phyloP scores from a whole-genome alignment of 768 basidiomycete genomes.

The Chalciporus chontae region DNA sequence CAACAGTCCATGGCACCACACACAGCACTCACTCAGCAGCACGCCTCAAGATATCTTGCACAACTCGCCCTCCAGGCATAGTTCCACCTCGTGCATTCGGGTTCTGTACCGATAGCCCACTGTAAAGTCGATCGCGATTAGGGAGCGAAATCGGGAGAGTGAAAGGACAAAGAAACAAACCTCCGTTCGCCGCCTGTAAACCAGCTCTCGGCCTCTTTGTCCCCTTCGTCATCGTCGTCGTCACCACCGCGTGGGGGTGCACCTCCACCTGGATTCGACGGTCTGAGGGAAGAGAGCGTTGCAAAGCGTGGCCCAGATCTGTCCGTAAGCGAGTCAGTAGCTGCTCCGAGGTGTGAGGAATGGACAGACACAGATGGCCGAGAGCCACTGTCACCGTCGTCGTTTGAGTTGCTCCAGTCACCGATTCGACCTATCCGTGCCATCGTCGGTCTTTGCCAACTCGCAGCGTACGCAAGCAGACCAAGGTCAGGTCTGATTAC shows the following conservation, averaged over 20 bases:
- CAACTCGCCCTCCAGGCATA: conserved; percentile 56
- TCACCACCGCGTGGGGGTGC: conserved; percentile 26
- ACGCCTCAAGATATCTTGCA: conserved; percentile 70
- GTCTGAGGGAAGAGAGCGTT: conserved; percentile 33
- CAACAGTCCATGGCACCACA: background rate
- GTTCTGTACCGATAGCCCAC: conserved; percentile 87
- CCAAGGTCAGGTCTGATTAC: conserved; percentile 45
- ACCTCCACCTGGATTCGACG: conserved; percentile 13
- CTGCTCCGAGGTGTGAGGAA: background rate
- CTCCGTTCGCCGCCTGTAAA: conserved; percentile 96
- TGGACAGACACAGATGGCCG: conserved; percentile 13
- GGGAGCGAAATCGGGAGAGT: background rate
- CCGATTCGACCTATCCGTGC: conserved; percentile 53
- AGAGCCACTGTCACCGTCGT: conserved; percentile 20
- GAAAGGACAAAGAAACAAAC: conserved; percentile 34
- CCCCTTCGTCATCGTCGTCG: conserved; percentile 48
- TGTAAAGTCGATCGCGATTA: conserved; percentile 31
- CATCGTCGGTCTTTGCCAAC: conserved; percentile 40
- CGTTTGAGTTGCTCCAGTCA: conserved; percentile 36
- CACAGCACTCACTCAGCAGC: conserved; percentile 66
- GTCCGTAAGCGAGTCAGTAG: background rate
- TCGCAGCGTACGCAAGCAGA: conserved; percentile 8
- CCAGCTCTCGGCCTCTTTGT: conserved; percentile 60
- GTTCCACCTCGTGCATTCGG: conserved; percentile 49
- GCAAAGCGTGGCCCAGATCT: conserved; percentile 30